Base-by-base conservation (phyloP, 257 asterid species). In the Solanum chiquidenum region DNA sequence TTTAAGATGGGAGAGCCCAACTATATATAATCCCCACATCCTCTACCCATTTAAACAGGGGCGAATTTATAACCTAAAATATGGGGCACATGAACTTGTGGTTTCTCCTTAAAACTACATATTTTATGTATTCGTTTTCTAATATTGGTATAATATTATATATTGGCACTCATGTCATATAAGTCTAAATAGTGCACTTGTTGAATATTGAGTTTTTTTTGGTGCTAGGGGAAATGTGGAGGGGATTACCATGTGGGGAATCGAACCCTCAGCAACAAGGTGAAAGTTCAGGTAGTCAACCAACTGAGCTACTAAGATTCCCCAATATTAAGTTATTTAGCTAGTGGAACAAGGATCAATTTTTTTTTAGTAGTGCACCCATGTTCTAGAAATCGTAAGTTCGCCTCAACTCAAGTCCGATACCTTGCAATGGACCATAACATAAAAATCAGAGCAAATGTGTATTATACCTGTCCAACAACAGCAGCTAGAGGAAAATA, bases 401-500 rank as follows among this genome's bases (percentile, higher is more conserved):
- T 55, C 25, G 12, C 66, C 12, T 55, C 66, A 55, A 21, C 25
- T 55, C 10, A 55, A 55, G 10, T 20, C 11, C 5, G 0, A 18
- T 7, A 55, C 64, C n/a, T 1, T 55, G 64, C n/a, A 55, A 20
- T 55, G 66, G 25, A 7, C 25, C 25, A 20, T 55, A 20, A 55
- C 66, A 20, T 64, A 69, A 34, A 27, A 31, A 14, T 16, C 0
- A 35, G 25, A 72, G 4, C 27, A 60, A 46, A 9, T 72, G 77
- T 64, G 71, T 21, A 68, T 68, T 16, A 29, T 77, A 96, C 99
- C 99, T 97, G 99, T 89, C 99, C 99, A 87, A 97, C 96, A 86
- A 97, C 98, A 87, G 99, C 98, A 83, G 99, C 99, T 87, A 97
- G 90, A 40, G 99, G 99, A 86, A 97, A 97, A 89, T 86, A 94